Evolutionary conservation across 2,329 filamentous ascomycete species (phyloP), one percentile per base, ranked within the genome.

Genomic region (Pleoardoris graminearum): DNA sequence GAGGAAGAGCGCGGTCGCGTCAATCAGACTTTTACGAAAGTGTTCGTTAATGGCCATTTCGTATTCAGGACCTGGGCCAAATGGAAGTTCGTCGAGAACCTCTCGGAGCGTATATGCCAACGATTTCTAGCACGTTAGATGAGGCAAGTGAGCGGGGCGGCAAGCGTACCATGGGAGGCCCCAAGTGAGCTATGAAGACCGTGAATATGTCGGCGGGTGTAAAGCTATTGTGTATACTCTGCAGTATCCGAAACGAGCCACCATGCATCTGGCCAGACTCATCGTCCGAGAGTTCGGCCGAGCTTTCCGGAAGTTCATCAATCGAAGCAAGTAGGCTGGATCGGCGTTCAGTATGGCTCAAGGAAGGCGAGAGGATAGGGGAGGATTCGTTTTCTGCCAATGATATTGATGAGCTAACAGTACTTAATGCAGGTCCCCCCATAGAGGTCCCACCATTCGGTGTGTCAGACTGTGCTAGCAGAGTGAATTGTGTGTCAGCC

Each of bases 101-200:
- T 95, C 88, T 10, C 91, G 90, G 33, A 99, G 75, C 0, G 94
- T 97, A 63, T 89, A 94, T 2, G 91, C 90, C n/a, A 99, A 77
- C 0, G 93, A 97, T 72, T 96, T 96, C 80, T 82, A 50, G 3
- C 33, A 33, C 36, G 49, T 74, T 58, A 68, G 63, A 14, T 51
- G 10, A 19, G 44, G 62, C 25, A 59, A 48, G 1, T 16, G 2
- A 11, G 12, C 12, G 19, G 19, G 5, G 19, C 17, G 11, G 30
- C 1, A 11, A 19, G 37, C 50, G 53, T 76, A 82, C 80, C 86
- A 97, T 96, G 0, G 93, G 94, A 1, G 94, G 94, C 0, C 94
- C 94, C 19, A 99, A 79, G 60, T 94, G 85, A 17, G 83, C 80
- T 54, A 99, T 96, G 72, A 97, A 99, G 4, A 92, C 81, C 10